Base-by-base conservation (phyloP, 345 rosid species). In the Noccaea bulbosa region DNA sequence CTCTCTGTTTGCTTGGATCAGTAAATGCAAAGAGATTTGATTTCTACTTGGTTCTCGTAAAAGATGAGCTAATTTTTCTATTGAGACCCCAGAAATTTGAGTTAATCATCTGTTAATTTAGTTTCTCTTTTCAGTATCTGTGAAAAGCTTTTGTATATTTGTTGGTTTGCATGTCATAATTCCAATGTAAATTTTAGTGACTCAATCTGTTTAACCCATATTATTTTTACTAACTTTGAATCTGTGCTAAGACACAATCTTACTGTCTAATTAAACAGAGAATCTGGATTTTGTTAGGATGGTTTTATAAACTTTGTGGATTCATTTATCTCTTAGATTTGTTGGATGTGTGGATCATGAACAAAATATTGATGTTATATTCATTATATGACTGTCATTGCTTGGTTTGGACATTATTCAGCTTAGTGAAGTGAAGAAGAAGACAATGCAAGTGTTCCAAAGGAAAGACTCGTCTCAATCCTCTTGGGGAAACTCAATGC, bases 361-460 rank as follows among this genome's bases (percentile, higher is more conserved):
- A 17, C 9, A 24, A 55, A 9, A 8, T 68, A 4, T 53, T 52
- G 40, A 14, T 62, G 20, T 45, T 8, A 22, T 43, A 7, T 41
- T 6, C 7, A 66, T 38, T 12, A 46, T 48, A 22, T 74, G 49
- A 74, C 47, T 67, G 14, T 34, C 6, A 54, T 65, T 55, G 45
- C 10, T 74, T 66, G 47, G 72, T 67, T 67, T 74, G 38, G 57
- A 48, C 11, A 66, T n/a, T 24, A 24, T 24, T 24, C 22, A 65
- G 77, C 14, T 50, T 46, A 35, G 46, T 24, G 48, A 27, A 27
- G 30, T 27, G 30, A 27, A 27, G 30, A 55, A 72, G 67, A 66
- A 69, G 79, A 63, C 61, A 76, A 76, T 76, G 79, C 79, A 76
- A 69, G 54, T 47, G 71, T 69, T 76, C 43, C 66, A 55, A 32